phyloP scores from a whole-genome alignment of 176 grass and related monocot genomes.

The Thalia dealbata region DNA sequence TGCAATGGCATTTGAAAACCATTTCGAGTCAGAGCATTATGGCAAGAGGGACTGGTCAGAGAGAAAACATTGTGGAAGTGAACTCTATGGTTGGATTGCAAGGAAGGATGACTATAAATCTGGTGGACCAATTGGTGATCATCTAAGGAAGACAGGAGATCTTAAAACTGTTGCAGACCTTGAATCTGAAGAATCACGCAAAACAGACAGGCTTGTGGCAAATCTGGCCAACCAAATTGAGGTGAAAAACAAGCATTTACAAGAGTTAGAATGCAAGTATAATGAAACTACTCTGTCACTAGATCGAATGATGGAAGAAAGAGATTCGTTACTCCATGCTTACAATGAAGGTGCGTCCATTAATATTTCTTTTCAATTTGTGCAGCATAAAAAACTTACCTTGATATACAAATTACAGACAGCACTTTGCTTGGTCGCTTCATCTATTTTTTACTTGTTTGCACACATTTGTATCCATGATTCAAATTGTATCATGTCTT shows the following conservation, averaged over 20 bases:
- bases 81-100: constrained; percentile 56
- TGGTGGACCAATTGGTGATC: constrained; percentile 29
- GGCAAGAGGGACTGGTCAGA: constrained; percentile 33
- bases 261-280: constrained; percentile 22
- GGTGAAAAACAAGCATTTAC: constrained; percentile 26
- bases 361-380: background rate
- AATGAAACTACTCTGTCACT: constrained; percentile 31
- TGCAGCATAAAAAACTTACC: background rate
- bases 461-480: background rate
- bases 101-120: constrained; percentile 36
- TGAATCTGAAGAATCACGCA: constrained; percentile 28
- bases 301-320: constrained; percentile 36
- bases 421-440: no score
- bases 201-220: constrained; percentile 32
- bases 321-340: constrained; percentile 28
- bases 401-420: no score
- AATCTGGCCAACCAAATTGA: constrained; percentile 29
- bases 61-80: constrained; percentile 23
- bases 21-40: constrained; percentile 27
- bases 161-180: constrained; percentile 36
- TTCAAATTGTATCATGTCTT: background rate
- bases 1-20: constrained; percentile 45
- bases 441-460: no score
- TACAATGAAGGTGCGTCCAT: constrained; percentile 34
- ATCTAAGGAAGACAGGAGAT: constrained; percentile 40